Base-by-base conservation (phyloP, 306 rosid species). In the Bauhinia variegata region DNA sequence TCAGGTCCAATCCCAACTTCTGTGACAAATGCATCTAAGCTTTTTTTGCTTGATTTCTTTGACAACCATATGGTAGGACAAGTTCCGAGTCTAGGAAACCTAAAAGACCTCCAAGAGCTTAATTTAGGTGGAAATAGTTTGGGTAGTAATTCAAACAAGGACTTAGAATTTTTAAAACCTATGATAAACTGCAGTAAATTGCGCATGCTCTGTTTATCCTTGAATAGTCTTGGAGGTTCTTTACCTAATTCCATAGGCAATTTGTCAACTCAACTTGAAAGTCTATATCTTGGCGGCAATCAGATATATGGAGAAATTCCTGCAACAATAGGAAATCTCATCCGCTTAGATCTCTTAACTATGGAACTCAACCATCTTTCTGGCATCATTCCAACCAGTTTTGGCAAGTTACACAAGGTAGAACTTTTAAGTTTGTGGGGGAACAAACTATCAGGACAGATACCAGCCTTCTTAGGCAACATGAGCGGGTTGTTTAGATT, bases 31-130 rank as follows among this genome's bases (percentile, higher is more conserved):
- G 18, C 60, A 23, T 23, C 60, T 23, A 0, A 31, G 7, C 39
- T 30, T 54, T 4, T 28, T 9, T 0, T 0, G 0, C 0, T 54
- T 54, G 39, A 5, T 5, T 0, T 54, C 4, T 7, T 5, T 0
- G 0, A 0, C 1, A 54, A 54, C 9, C 18, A 5, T 13, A 28
- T 54, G 0, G 37, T 19, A 32, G 60, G 60, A 8, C 33, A 11
- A 5, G 11, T 54, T 54, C 11, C 10, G 0, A 54, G 7, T 10
- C 2, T 54, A 0, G 60, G 60, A 30, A 9, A 6, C 4, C 6
- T 28, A 54, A 7, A 18, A 5, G 9, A 54, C n/a, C 60, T 54
- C 8, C 1, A 4, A 5, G 1, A 0, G 0, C 59, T 54, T 6
- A 1, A 0, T 54, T 10, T 54, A 30, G 0, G 0, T 18, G 1